These are phyloP conservation scores for Mitragyna speciosa DNA, from an alignment of 257 asterid species.

Conservation along the genomic window DNA sequence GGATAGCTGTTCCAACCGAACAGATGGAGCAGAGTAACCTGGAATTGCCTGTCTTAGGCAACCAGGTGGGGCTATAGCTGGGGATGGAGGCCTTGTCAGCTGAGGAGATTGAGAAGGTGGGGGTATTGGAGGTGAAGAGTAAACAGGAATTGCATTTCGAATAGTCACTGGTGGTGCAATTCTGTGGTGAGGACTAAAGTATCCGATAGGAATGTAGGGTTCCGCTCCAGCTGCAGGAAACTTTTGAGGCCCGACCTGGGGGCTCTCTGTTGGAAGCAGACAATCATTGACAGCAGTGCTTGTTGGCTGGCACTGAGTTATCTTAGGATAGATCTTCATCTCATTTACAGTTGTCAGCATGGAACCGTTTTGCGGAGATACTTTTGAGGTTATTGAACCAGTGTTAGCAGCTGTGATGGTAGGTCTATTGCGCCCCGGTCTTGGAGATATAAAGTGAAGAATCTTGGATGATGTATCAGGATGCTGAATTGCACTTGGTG, in stretches of 20 bases:
- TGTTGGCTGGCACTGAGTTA: conserved; percentile 45
- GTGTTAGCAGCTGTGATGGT: conserved; percentile 29
- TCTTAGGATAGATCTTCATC: conserved; percentile 11
- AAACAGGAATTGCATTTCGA: conserved; percentile 71
- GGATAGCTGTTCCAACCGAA: conserved; percentile 51
- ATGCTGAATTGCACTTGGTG: conserved; percentile 53
- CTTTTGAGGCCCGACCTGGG: conserved; percentile 40
- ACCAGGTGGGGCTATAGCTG: conserved; percentile 65
- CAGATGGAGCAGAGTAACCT: conserved; percentile 49
- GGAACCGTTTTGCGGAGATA: conserved; percentile 37
- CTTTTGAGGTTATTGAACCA: conserved; percentile 41
- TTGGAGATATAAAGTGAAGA: conserved; percentile 85
- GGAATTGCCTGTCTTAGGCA: conserved; percentile 64
- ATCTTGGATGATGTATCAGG: conserved; percentile 76
- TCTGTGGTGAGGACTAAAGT: conserved; percentile 57
- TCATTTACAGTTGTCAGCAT: conserved; percentile 17
- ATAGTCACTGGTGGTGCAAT: conserved; percentile 87
- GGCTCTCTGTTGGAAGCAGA: conserved; percentile 37
- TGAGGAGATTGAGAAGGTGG: conserved; percentile 47
- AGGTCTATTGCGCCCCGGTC: conserved; percentile 57
- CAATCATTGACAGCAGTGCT: conserved; percentile 35
- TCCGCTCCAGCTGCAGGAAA: conserved; percentile 86
- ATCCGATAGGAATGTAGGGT: conserved; percentile 83
- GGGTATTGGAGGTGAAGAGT: conserved; percentile 83
- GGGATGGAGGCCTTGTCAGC: conserved; percentile 50